phyloP scores from a whole-genome alignment of 2,329 filamentous ascomycete genomes.

The Anisogramma anomala region DNA sequence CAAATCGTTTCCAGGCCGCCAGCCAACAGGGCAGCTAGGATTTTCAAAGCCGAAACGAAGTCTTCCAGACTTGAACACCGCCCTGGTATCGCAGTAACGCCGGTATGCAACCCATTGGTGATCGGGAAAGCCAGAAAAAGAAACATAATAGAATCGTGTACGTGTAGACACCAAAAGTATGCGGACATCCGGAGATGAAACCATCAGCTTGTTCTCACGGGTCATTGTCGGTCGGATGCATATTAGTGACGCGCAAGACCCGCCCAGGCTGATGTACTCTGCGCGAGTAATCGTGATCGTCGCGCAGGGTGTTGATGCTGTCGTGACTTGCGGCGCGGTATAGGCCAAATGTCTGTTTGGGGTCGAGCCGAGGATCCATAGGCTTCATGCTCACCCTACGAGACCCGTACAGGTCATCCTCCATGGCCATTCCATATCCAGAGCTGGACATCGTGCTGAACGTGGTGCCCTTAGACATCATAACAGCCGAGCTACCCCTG shows the following conservation, averaged over 20 bases:
- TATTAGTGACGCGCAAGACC: conserved; percentile 52
- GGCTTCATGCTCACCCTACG: conserved; percentile 35
- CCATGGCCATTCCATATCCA: conserved; percentile 13
- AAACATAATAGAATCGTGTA: conserved; percentile 25
- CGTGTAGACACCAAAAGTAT: conserved; percentile 21
- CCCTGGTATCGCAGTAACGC: conserved; percentile 33
- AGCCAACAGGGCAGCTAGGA: too few relatives aligned
- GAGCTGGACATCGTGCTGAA: conserved; percentile 31
- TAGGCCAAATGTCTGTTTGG: conserved; percentile 40
- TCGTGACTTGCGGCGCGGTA: conserved; percentile 47
- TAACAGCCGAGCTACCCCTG: conserved; percentile 39
- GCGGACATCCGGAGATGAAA: conserved; percentile 2
- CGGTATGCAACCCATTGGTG: conserved; percentile 24
- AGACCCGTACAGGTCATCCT: conserved; percentile 11
- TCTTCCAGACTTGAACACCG: conserved; percentile 21
- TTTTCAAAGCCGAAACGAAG: too few relatives aligned
- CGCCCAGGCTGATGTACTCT: conserved; percentile 40
- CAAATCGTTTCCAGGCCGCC: too few relatives aligned
- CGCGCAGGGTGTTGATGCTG: conserved; percentile 51
- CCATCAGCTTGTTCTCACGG: conserved; percentile 1
- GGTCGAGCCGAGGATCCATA: conserved; percentile 53
- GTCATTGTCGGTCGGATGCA: conserved; percentile 36
- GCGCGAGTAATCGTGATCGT: conserved; percentile 55
- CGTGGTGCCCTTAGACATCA: conserved; percentile 32
- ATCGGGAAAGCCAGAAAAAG: conserved; percentile 17